Evolutionary conservation across 73 alveolate genomes (phyloP).

Genomic region (Uronychia setigera): DNA sequence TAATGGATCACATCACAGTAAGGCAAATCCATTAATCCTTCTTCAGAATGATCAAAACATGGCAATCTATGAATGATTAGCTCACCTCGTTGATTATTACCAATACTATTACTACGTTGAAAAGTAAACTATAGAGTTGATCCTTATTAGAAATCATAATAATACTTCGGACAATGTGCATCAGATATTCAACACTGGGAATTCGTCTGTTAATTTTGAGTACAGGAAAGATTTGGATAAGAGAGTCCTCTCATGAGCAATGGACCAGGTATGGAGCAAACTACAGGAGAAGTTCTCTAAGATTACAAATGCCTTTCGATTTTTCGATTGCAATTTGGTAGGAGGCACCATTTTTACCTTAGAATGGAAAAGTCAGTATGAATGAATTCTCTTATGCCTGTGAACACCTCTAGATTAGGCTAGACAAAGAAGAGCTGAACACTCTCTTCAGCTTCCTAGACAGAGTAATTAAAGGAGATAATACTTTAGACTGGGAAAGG

Average conservation of each 20-base stretch:
- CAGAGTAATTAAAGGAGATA: not conserved
- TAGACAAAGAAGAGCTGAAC: not conserved
- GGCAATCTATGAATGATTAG: not conserved
- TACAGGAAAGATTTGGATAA: not conserved
- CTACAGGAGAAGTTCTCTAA: not conserved
- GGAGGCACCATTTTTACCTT: not conserved
- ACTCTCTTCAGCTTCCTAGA: not conserved
- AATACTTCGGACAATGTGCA: not conserved
- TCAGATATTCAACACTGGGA: not conserved
- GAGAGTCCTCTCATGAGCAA: not conserved
- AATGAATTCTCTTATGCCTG: not conserved
- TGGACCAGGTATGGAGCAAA: not conserved
- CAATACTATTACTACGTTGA: not conserved
- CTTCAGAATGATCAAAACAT: not conserved
- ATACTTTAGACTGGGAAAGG: not conserved
- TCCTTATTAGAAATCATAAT: not conserved
- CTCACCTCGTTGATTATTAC: not conserved
- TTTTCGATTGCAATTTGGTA: not conserved
- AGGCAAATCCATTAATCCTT: not conserved
- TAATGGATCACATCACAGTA: not conserved
- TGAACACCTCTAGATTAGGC: not conserved
- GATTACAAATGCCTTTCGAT: not conserved
- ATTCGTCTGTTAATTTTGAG: not conserved
- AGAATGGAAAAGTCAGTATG: not conserved
- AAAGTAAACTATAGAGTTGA: not conserved